These are phyloP conservation scores for Abrus pulchellus DNA, from an alignment of 306 rosid genomes.

Conservation along the genomic window DNA sequence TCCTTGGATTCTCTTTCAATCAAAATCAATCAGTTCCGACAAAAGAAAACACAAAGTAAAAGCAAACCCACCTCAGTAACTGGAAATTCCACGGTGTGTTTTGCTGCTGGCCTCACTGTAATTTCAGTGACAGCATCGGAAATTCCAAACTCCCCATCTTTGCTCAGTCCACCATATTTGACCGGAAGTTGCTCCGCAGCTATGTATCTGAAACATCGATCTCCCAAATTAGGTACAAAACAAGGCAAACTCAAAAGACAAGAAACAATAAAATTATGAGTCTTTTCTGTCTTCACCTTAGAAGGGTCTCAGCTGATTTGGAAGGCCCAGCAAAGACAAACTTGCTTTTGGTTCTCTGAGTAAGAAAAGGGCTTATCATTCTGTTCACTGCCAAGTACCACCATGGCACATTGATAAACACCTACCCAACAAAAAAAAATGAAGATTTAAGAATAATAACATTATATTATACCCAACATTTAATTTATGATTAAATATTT, in stretches of 20 bases:
- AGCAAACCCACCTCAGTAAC: constrained; percentile 66
- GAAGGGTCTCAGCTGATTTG: constrained; percentile 69
- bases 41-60: constrained; percentile 24
- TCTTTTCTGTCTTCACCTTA: constrained; percentile 48
- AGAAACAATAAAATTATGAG: neutral
- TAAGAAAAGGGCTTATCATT: constrained; percentile 80
- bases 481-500: too few species aligned
- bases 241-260: neutral
- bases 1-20: constrained; percentile 47
- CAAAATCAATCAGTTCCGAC: constrained; percentile 25
- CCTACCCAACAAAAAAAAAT: constrained; percentile 47
- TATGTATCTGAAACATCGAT: constrained; percentile 58
- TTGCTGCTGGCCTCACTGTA: constrained; percentile 66
- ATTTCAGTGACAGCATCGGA: constrained; percentile 69
- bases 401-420: constrained; percentile 87
- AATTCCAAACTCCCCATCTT: constrained; percentile 67
- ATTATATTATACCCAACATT: too few species aligned
- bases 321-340: constrained; percentile 79
- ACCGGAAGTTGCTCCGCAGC: constrained; percentile 77
- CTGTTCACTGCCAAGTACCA: constrained; percentile 80
- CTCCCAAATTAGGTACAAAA: neutral
- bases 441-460: too few species aligned
- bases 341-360: constrained; percentile 79
- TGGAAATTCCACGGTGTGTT: constrained; percentile 69
- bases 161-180: constrained; percentile 81